These are phyloP conservation scores for Xanthoceras sorbifolium DNA, from an alignment of 345 rosid species.

Conservation along the genomic window DNA sequence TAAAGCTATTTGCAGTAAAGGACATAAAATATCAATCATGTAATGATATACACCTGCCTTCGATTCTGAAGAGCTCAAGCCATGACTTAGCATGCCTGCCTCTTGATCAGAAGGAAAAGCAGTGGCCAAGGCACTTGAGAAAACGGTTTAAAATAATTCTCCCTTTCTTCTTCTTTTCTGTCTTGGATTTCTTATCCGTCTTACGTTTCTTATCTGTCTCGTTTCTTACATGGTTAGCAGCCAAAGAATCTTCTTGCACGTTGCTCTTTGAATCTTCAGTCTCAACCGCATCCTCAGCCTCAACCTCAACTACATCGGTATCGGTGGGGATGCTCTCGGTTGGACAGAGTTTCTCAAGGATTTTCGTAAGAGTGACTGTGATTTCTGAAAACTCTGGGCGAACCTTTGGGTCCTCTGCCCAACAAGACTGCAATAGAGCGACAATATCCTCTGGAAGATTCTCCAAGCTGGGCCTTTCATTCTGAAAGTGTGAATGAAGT, in stretches of 20 bases:
- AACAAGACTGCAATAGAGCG: slow-evolving; percentile 50
- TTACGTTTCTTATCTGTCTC: neutral
- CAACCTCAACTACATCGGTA: slow-evolving; percentile 3
- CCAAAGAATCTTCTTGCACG: slow-evolving; percentile 5
- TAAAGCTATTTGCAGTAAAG: neutral
- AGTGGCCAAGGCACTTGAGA: slow-evolving; percentile 19
- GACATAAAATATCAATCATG: neutral
- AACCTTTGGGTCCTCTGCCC: slow-evolving; percentile 48
- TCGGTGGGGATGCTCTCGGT: slow-evolving; percentile 13
- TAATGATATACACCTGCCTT: neutral
- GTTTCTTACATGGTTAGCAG: neutral
- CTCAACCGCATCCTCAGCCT: slow-evolving; percentile 6
- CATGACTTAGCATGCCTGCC: neutral
- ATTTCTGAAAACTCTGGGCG: slow-evolving; percentile 65
- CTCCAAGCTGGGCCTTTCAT: slow-evolving; percentile 52
- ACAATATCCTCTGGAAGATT: slow-evolving; percentile 38
- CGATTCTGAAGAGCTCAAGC: neutral
- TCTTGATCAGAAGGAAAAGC: slow-evolving; percentile 13
- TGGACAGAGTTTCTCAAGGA: slow-evolving; percentile 23
- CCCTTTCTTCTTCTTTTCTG: slow-evolving; percentile 21
- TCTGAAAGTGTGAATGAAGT: slow-evolving; percentile 34
- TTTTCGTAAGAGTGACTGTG: slow-evolving; percentile 23
- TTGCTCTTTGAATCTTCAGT: slow-evolving; percentile 1
- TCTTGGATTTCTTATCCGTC: neutral
- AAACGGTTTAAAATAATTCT: neutral